Evolutionary conservation across 371 early-diverging fungal genomes (phyloP), one percentile per base, ranked within the genome.

Genomic region (Astathelohania contejeani): DNA sequence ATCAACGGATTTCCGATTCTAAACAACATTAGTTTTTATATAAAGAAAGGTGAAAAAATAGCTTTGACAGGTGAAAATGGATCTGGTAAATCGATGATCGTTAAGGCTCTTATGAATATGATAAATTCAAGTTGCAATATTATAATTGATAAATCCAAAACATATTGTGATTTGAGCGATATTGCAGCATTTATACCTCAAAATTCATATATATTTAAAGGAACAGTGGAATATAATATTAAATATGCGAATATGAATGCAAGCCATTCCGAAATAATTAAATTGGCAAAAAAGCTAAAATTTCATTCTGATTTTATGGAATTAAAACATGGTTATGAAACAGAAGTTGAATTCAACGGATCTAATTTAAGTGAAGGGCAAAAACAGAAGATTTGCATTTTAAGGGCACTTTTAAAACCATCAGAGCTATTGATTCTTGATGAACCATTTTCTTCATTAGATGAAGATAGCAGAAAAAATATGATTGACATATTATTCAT

Each of bases 271-370:
- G 26, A 48, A 22, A 49, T 63, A 9, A 40, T 52, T 28, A 22
- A 43, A 32, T 18, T 55, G 32, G 39, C 53, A 27, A 59, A 61
- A 43, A 38, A 50, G 19, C 42, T 64, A 24, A 39, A 42, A 10
- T 26, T 60, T 12, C 65, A 61, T 37, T 51, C 60, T 7, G 25
- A 45, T 29, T 62, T 66, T 29, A 49, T 32, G 16, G 37, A 58
- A 37, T 45, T 70, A 22, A 19, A 39, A n/a, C 32, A 60, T 28
- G 84, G 81, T n/a, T 94, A 93, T 71, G 78, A 88, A 0, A 87
- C 92, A 0, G 78, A 78, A 7, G 90, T 90, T 0, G 94, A 92
- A 19, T 85, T 88, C 66, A 79, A 88, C 26, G 95, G 93, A 10
- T 68, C 84, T 64, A 81, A 83, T 56, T 74, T 96, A 4, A 72